phyloP scores from a whole-genome alignment of 805 yeast species.

The Candida vartiovaarae region DNA sequence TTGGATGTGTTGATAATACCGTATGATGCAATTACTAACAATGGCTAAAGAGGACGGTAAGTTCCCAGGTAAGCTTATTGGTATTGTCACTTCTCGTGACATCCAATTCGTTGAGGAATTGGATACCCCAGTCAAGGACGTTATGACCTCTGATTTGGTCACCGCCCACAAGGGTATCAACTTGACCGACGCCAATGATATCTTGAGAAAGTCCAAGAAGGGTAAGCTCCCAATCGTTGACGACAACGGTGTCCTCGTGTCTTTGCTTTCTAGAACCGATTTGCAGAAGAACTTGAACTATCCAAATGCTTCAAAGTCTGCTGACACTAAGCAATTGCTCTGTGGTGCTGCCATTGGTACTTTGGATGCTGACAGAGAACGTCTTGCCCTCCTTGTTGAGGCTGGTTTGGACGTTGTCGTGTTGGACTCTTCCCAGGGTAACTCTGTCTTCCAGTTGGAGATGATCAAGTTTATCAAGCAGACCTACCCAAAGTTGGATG shows the following conservation, averaged over 20 bases:
- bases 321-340: conserved; percentile 86
- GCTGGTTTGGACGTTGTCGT: conserved; percentile 98
- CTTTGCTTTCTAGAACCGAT: conserved; percentile 91
- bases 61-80: conserved; percentile 83
- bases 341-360: conserved; percentile 99
- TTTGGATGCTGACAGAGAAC: conserved; percentile 76
- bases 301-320: conserved; percentile 93
- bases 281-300: conserved; percentile 90
- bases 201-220: conserved; percentile 88
- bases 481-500: conserved; percentile 72
- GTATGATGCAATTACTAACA: conserved; percentile 12
- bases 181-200: conserved; percentile 80
- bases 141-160: conserved; percentile 87
- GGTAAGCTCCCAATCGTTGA: conserved; percentile 97
- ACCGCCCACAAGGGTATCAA: conserved; percentile 80
- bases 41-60: conserved; percentile 68
- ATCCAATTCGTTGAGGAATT: conserved; percentile 86
- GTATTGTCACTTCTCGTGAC: conserved; percentile 96
- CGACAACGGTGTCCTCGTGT: conserved; percentile 62
- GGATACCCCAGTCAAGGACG: conserved; percentile 52
- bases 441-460: conserved; percentile 89
- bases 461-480: conserved; percentile 89
- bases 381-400: conserved; percentile 76
- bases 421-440: conserved; percentile 95
- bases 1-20: no score